These are phyloP conservation scores for Chalaropsis ovoidea DNA, from an alignment of 2,329 filamentous ascomycete species.

Conservation along the genomic window DNA sequence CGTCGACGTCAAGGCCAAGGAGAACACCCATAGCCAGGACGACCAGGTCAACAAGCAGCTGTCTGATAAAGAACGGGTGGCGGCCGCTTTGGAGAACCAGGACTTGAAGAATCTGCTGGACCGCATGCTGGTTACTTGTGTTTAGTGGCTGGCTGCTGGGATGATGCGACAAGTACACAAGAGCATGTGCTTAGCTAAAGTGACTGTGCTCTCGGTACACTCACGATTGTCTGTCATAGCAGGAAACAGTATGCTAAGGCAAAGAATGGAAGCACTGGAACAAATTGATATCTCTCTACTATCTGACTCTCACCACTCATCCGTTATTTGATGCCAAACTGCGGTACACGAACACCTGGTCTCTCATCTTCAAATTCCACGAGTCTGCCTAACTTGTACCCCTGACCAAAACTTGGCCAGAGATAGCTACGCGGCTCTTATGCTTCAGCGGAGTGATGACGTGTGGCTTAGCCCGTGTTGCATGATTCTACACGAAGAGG, in stretches of 20 bases:
- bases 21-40: constrained; percentile 88
- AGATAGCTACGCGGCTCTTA: neutral
- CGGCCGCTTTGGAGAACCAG: constrained; percentile 87
- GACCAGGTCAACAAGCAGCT: constrained; percentile 96
- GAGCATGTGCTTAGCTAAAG: neutral
- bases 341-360: too few relatives aligned
- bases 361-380: neutral
- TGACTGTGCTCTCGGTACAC: neutral
- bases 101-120: constrained; percentile 77
- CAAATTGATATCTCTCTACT: neutral
- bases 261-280: neutral
- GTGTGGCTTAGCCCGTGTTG: neutral
- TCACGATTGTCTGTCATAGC: neutral
- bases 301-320: too few relatives aligned
- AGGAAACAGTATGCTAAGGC: constrained; percentile 11
- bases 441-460: neutral
- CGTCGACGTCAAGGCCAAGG: constrained; percentile 86
- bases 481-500: neutral
- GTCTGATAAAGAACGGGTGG: constrained; percentile 90
- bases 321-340: too few relatives aligned
- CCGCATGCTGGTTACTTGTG: constrained; percentile 87
- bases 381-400: neutral
- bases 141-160: constrained; percentile 1
- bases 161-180: neutral
- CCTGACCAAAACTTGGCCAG: neutral